phyloP scores from a whole-genome alignment of 2,329 filamentous ascomycete genomes.

The Clarireedia hainanense region DNA sequence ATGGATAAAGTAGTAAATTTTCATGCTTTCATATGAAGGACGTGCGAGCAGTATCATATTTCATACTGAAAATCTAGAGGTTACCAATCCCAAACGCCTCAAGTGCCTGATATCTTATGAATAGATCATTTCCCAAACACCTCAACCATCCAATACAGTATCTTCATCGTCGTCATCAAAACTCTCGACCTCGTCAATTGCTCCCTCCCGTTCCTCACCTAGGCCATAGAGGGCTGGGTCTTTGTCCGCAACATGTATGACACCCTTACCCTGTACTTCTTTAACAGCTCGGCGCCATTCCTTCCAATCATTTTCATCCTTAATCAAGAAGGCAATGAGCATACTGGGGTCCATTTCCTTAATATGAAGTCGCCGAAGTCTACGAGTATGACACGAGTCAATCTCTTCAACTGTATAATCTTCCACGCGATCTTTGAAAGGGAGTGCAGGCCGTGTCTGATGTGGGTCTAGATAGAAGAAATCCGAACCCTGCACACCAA shows the following conservation, averaged over 20 bases:
- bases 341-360: slow-evolving; percentile 97
- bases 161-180: slow-evolving; percentile 58
- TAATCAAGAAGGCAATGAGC: slow-evolving; percentile 88
- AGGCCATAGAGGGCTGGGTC: slow-evolving; percentile 51
- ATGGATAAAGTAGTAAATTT: background rate
- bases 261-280: slow-evolving; percentile 70
- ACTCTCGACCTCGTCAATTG: slow-evolving; percentile 83
- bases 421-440: slow-evolving; percentile 48
- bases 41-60: background rate
- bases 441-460: slow-evolving; percentile 67
- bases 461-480: slow-evolving; percentile 97
- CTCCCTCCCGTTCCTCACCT: slow-evolving; percentile 55
- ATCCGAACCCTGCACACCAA: slow-evolving; percentile 63
- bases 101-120: background rate
- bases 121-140: background rate
- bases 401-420: slow-evolving; percentile 66
- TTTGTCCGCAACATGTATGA: slow-evolving; percentile 74
- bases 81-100: background rate
- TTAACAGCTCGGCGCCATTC: slow-evolving; percentile 72
- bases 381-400: slow-evolving; percentile 77
- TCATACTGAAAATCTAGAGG: background rate
- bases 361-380: slow-evolving; percentile 74
- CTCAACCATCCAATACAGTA: slow-evolving; percentile 26
- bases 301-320: slow-evolving; percentile 72
- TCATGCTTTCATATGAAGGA: too few species aligned